These are phyloP conservation scores for Porphyrellus cyaneotinctus DNA, from an alignment of 768 basidiomycete species.

Conservation along the genomic window DNA sequence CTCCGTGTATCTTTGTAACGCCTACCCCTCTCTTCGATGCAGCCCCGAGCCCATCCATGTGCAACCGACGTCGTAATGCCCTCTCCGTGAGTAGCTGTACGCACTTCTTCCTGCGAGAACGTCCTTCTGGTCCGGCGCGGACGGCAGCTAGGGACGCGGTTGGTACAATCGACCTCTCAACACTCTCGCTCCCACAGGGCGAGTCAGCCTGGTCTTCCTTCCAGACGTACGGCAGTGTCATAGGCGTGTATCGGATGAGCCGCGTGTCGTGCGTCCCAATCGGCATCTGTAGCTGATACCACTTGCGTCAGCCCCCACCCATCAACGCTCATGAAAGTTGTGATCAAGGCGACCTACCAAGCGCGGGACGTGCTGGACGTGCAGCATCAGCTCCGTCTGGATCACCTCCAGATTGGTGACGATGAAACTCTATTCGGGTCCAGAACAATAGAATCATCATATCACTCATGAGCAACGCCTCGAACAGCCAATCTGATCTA, in stretches of 20 bases:
- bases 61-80: constrained; percentile 16
- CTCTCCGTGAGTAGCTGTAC: constrained; percentile 21
- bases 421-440: constrained; percentile 12
- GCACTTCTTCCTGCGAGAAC: constrained; percentile 13
- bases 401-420: constrained; percentile 19
- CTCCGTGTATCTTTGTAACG: neutral
- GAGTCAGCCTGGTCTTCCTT: constrained; percentile 2
- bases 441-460: neutral
- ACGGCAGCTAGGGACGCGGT: neutral
- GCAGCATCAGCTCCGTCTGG: constrained; percentile 10
- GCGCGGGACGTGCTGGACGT: constrained; percentile 9
- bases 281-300: constrained; percentile 11
- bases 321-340: no score
- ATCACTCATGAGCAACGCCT: neutral
- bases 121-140: neutral
- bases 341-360: constrained; percentile 16
- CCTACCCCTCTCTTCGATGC: neutral
- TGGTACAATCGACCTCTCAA: neutral
- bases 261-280: constrained; percentile 15
- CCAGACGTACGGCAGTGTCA: constrained; percentile 15
- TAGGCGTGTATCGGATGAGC: constrained; percentile 16
- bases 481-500: neutral
- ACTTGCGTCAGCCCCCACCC: neutral
- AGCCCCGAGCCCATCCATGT: constrained; percentile 3
- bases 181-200: neutral